Conservation (phyloP, 129 eudicot species). For the Centrapalus pauciflorus region DNA sequence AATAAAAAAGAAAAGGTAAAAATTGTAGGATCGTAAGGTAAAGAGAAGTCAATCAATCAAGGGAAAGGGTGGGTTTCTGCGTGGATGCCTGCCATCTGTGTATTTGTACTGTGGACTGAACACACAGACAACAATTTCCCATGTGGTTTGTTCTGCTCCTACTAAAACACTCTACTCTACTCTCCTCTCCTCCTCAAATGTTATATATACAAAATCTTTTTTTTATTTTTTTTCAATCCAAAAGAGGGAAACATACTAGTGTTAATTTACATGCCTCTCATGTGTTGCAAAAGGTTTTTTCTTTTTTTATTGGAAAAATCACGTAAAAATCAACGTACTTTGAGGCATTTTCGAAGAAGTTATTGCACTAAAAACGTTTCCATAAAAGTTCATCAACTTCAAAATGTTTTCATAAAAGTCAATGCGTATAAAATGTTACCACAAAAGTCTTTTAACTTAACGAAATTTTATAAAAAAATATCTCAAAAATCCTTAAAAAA, state of each 20-base stretch:
- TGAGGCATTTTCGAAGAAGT: too few relatives aligned
- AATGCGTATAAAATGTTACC: too few relatives aligned
- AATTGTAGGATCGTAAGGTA: not conserved
- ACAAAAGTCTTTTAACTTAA: too few relatives aligned
- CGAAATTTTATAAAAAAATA: too few relatives aligned
- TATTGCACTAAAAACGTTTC: too few relatives aligned
- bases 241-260: not conserved
- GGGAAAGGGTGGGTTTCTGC: constrained; percentile 9
- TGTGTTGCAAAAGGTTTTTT: too few relatives aligned
- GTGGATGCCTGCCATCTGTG: constrained; percentile 16
- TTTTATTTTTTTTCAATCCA: not conserved
- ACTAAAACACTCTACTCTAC: not conserved
- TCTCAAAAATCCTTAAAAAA: too few relatives aligned
- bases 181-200: not conserved
- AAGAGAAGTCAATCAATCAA: constrained; percentile 26
- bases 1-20: not conserved
- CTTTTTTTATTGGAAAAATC: too few relatives aligned
- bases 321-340: too few relatives aligned
- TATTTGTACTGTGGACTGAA: constrained; percentile 17
- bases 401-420: too few relatives aligned
- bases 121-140: constrained; percentile 28
- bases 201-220: too few relatives aligned
- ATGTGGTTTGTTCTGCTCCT: constrained; percentile 21
- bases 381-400: too few relatives aligned
- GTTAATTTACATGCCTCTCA: not conserved